These are phyloP conservation scores for Elsinoe batatas DNA, from an alignment of 2,329 filamentous ascomycete genomes.

Conservation along the genomic window DNA sequence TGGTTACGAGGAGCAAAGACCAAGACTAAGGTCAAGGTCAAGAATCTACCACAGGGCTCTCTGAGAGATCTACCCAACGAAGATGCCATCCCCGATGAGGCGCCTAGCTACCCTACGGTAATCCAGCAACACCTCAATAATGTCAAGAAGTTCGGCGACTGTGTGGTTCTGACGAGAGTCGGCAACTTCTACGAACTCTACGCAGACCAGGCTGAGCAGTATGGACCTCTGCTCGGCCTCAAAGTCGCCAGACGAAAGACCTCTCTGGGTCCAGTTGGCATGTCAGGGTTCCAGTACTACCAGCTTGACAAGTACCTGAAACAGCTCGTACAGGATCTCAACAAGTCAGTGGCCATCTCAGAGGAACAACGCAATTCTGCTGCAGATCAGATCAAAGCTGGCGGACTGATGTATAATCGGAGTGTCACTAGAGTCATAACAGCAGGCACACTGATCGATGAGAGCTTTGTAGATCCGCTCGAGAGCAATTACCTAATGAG, in stretches of 20 bases:
- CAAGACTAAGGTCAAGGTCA: slow-evolving; percentile 27
- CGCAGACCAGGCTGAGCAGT: slow-evolving; percentile 88
- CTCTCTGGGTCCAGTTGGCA: slow-evolving; percentile 67
- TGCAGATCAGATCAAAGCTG: slow-evolving; percentile 59
- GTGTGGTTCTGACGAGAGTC: slow-evolving; percentile 81
- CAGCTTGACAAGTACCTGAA: slow-evolving; percentile 91
- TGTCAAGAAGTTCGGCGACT: slow-evolving; percentile 84
- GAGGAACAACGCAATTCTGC: slow-evolving; percentile 78
- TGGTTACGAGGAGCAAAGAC: slow-evolving; percentile 31
- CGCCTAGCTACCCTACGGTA: slow-evolving; percentile 69
- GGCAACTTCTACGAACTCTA: slow-evolving; percentile 98
- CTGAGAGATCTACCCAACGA: slow-evolving; percentile 36
- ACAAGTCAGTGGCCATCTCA: slow-evolving; percentile 83
- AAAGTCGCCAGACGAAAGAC: slow-evolving; percentile 77
- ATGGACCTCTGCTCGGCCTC: slow-evolving; percentile 73
- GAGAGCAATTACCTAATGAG: slow-evolving; percentile 88
- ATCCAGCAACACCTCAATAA: slow-evolving; percentile 78
- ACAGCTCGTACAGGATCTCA: slow-evolving; percentile 79
- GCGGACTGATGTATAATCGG: slow-evolving; percentile 74
- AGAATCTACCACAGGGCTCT: slow-evolving; percentile 48
- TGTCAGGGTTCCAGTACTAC: slow-evolving; percentile 93
- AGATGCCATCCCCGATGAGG: slow-evolving; percentile 29
- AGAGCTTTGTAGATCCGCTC: slow-evolving; percentile 92
- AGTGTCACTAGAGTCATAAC: slow-evolving; percentile 81
- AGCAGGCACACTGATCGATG: slow-evolving; percentile 90